Base-by-base conservation (phyloP, 345 rosid genomes). In the Raphanus raphanistrum region DNA sequence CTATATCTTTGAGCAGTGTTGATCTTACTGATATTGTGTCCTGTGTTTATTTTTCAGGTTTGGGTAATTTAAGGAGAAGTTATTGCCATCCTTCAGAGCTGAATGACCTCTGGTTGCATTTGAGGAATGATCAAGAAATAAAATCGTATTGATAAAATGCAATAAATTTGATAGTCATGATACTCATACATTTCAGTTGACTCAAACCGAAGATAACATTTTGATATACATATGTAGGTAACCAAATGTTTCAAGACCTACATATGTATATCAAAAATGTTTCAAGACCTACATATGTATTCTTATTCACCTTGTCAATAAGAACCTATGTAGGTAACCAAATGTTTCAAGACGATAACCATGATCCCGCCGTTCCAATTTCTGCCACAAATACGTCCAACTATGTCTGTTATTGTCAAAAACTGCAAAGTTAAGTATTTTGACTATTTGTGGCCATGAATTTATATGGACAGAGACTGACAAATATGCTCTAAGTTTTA, bases 31-130 rank as follows among this genome's bases (percentile, higher is more conserved):
- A 72, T 57, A n/a, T 2, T 66, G 57, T 76, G 72, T 36, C 12
- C 31, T 64, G 28, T 71, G 59, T 70, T 72, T 70, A 15, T 54
- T 76, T 60, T 59, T 54, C 66, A 92, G 98, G 94, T 92, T 58
- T 65, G 90, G 75, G 97, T 94, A 48, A 88, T 92, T 72, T 94
- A 97, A 62, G 98, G 98, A 69, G 97, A 89, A 38, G 43, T 38
- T 38, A 38, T 38, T 38, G 43, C 12, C 12, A 38, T 8, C 43
- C 12, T 38, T 9, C 11, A 38, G 12, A 38, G 43, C 2, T 55
- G 60, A 55, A 55, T 17, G 28, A 55, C 27, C 60, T 55, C 60
- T 55, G 29, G 13, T 57, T 58, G 10, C 31, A 58, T 9, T 9
- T 58, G 62, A 58, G 62, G 8, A 4, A 11, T 55, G 12, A 25